Evolutionary conservation across 2,329 filamentous ascomycete genomes (phyloP).

Genomic region (Monosporascus ibericus): DNA sequence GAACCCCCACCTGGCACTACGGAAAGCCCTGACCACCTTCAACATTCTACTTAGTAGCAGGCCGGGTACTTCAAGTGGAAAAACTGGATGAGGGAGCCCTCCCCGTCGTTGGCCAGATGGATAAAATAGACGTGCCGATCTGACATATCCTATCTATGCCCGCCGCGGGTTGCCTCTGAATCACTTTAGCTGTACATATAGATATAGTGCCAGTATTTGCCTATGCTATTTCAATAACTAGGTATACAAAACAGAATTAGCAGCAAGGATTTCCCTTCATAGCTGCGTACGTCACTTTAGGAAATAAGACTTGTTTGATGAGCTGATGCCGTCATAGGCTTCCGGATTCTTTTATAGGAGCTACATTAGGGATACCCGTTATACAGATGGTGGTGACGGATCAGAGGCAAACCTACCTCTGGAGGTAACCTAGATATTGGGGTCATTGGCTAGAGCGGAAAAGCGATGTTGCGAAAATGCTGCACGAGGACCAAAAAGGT

Average conservation of each 20-base stretch:
- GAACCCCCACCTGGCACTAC: not conserved
- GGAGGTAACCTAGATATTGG: not conserved
- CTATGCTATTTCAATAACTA: not conserved
- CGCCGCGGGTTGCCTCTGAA: too few relatives aligned
- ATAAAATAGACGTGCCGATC: not conserved
- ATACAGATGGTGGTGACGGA: too few relatives aligned
- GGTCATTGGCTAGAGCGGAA: not conserved
- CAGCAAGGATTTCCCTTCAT: not conserved
- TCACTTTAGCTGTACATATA: too few relatives aligned
- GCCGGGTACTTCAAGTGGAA: too few relatives aligned
- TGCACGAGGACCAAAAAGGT: not conserved
- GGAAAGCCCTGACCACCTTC: too few relatives aligned
- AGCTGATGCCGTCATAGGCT: not conserved
- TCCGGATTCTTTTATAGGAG: not conserved
- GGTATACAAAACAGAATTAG: not conserved
- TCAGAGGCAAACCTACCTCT: too few relatives aligned
- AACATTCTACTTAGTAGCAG: not conserved
- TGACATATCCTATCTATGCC: not conserved
- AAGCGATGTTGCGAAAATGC: not conserved
- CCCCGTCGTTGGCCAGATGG: not conserved
- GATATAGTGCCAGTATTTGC: not conserved
- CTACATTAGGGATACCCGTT: not conserved
- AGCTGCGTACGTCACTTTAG: not conserved
- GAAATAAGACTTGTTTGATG: not conserved
- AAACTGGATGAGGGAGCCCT: not conserved